These are phyloP conservation scores for Plasmodium sp. DNA, from an alignment of 169 alveolate species.

Conservation along the genomic window DNA sequence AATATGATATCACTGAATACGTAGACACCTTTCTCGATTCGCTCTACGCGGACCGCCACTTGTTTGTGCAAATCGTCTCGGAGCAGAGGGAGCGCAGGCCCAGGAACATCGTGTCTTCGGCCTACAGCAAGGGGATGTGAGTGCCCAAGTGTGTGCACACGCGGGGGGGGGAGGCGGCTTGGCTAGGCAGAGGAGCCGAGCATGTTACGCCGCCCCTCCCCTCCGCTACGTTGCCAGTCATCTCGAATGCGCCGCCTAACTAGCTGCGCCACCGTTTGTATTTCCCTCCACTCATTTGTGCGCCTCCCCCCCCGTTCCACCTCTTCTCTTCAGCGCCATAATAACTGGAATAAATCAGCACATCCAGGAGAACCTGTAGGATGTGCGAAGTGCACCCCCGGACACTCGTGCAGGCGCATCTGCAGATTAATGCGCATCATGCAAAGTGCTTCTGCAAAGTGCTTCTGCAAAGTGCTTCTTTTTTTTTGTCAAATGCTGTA, in stretches of 20 bases:
- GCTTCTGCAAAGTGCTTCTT: too few relatives aligned
- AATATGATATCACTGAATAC: slow-evolving; percentile 44
- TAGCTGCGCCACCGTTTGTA: background rate
- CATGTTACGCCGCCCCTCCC: background rate
- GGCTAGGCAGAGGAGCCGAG: background rate
- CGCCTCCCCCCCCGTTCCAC: background rate
- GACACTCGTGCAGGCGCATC: background rate
- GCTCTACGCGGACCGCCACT: slow-evolving; percentile 10
- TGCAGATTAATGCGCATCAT: background rate
- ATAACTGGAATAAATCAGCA: slow-evolving; percentile 49
- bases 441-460: too few relatives aligned
- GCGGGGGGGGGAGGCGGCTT: background rate
- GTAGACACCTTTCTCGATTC: slow-evolving; percentile 53
- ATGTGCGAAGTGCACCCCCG: background rate
- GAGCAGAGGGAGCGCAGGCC: slow-evolving; percentile 23
- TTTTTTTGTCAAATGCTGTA: too few relatives aligned
- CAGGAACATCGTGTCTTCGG: slow-evolving; percentile 37
- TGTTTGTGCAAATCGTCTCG: slow-evolving; percentile 10
- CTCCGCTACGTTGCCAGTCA: background rate
- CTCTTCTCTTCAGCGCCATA: slow-evolving; percentile 33
- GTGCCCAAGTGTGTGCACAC: background rate
- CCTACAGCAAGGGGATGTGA: slow-evolving; percentile 52
- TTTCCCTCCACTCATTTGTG: background rate
- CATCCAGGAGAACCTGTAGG: slow-evolving; percentile 17
- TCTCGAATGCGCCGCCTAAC: background rate